Base-by-base conservation (phyloP, 2,329 filamentous ascomycete species). In the Tolypocladium pustulatum region DNA sequence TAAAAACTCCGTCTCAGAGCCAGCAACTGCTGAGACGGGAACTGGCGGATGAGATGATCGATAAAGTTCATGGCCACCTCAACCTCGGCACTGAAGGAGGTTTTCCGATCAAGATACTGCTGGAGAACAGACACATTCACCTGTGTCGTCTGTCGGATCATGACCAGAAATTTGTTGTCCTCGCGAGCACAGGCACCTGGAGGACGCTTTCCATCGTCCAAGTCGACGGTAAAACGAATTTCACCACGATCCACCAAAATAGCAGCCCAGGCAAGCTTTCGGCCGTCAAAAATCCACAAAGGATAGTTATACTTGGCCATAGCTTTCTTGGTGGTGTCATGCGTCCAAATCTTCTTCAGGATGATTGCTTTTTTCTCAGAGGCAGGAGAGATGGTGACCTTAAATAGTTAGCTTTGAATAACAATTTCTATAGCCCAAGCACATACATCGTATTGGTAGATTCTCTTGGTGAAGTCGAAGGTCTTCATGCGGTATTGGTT, bases 51-150 rank as follows among this genome's bases (percentile, higher is more conserved):
- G 9, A 93, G 77, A 68, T 99, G 94, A 63, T 99, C 94, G 5
- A 97, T 77, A 67, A 97, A 97, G 69, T 89, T 96, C 71, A 97
- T 83, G 17, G 89, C 87, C 67, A 94, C 89, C 9, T 93, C 79
- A 25, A 93, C 85, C 25, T 80, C 75, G 41, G 82, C 83, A 67
- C 88, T 82, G 70, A 88, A 88, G 1, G 78, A 72, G 25, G 80
- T 75, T 60, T 81, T 75, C 54, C 84, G 79, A 1, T 77, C 67
- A 2, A 96, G 76, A 68, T 93, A 97, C 0, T 78, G 76, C 3
- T 80, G 74, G 0, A 97, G 79, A 0, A 81, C 77, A 4, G 78
- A 73, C 57, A 97, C 81, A 51, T 88, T 81, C 27, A 99, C 82
- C 2, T 73, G 73, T n/a, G 83, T 87, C 0, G 88, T 88, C 61